Percentiles rank a stretch among this genome's conserved stretches.
These are phyloP conservation scores for Biancaea sappan DNA, from an alignment of 306 rosid genomes.

Conservation along the genomic window DNA sequence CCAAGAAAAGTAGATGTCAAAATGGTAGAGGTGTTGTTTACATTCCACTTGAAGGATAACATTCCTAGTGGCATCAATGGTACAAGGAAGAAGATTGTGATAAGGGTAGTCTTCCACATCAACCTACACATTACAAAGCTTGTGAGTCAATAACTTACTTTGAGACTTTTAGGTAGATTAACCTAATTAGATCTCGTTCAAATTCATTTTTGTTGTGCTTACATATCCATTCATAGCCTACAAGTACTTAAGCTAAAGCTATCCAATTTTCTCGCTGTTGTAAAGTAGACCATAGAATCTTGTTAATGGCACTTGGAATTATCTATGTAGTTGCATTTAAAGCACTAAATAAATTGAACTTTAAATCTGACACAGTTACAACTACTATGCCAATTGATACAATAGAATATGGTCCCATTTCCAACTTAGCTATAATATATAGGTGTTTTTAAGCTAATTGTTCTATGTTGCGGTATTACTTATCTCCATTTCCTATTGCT, in stretches of 20 bases:
- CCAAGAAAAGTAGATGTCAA: slow-evolving; percentile 83
- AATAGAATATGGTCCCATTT: too few species aligned
- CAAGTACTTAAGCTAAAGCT: slow-evolving; percentile 72
- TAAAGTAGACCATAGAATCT: slow-evolving; percentile 82
- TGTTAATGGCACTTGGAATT: slow-evolving; percentile 87
- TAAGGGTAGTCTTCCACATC: slow-evolving; percentile 93
- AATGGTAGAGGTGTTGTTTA: slow-evolving; percentile 57
- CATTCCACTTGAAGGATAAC: slow-evolving; percentile 75
- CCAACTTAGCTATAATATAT: too few species aligned
- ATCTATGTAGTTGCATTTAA: slow-evolving; percentile 71
- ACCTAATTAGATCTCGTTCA: too few species aligned
- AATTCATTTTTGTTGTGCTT: too few species aligned
- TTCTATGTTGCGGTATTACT: too few species aligned
- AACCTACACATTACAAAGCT: slow-evolving; percentile 55
- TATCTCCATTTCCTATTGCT: too few species aligned
- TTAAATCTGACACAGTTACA: slow-evolving; percentile 87
- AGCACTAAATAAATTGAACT: slow-evolving; percentile 84
- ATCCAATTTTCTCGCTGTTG: slow-evolving; percentile 94
- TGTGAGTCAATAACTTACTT: not conserved
- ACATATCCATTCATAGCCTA: too few species aligned
- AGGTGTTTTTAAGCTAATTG: too few species aligned
- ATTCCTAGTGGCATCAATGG: slow-evolving; percentile 97
- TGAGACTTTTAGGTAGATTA: not conserved
- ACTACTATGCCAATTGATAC: slow-evolving; percentile 85
- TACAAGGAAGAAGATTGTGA: slow-evolving; percentile 76